phyloP scores from a whole-genome alignment of 2,329 filamentous ascomycete species.

The Penicillium sp. region DNA sequence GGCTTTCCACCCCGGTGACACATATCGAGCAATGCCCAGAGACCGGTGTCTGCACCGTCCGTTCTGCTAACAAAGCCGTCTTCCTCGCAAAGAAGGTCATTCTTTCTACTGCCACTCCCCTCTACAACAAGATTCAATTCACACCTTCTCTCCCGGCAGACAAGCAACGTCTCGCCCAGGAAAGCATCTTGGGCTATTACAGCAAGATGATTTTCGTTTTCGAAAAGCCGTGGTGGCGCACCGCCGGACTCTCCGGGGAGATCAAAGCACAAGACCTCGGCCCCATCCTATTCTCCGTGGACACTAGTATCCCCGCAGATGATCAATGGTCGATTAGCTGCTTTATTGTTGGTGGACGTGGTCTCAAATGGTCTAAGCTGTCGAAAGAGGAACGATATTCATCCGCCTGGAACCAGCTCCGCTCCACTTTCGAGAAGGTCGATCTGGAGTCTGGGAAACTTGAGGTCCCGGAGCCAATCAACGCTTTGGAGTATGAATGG shows the following conservation, averaged over 20 bases:
- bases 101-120: constrained; percentile 7
- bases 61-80: not conserved
- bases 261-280: constrained; percentile 6
- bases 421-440: not conserved
- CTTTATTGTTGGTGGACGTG: constrained; percentile 10
- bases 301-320: constrained; percentile 9
- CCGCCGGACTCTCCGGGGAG: constrained; percentile 7
- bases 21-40: constrained; percentile 9
- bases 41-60: not conserved
- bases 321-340: constrained; percentile 12
- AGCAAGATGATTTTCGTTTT: constrained; percentile 15
- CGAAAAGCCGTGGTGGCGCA: constrained; percentile 12
- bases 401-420: not conserved
- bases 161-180: not conserved
- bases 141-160: not conserved
- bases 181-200: constrained; percentile 8
- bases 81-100: constrained; percentile 10
- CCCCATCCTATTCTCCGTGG: constrained; percentile 13
- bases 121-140: constrained; percentile 8
- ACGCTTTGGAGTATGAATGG: constrained; percentile 15
- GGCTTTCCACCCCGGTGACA: constrained; percentile 26
- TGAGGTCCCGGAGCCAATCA: not conserved
- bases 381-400: not conserved
- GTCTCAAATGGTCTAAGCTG: constrained; percentile 6
- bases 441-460: constrained; percentile 1